A percentile compares a stretch with the other conserved stretches of the same genome.
Conservation (phyloP, 2,329 filamentous ascomycete species). For the Beauveria varroae region DNA sequence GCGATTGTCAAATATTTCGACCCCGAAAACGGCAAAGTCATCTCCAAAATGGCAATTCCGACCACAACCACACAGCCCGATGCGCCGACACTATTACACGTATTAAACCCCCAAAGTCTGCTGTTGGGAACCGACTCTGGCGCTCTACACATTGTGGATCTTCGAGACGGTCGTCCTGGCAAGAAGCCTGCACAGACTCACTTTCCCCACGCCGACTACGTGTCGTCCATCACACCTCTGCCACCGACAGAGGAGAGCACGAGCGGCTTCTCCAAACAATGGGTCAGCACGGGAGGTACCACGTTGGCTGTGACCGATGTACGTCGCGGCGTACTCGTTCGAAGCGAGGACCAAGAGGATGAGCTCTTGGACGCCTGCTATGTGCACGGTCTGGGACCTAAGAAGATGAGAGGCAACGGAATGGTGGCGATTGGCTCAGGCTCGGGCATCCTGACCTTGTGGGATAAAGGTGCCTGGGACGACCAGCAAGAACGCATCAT, state of each 20-base stretch:
- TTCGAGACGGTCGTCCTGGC: slow-evolving; percentile 54
- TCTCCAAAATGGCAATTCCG: slow-evolving; percentile 76
- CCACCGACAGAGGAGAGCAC: slow-evolving; percentile 75
- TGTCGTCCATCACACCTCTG: slow-evolving; percentile 79
- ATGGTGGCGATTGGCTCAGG: slow-evolving; percentile 69
- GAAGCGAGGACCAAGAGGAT: slow-evolving; percentile 91
- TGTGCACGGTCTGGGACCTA: slow-evolving; percentile 67
- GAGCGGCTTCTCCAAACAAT: slow-evolving; percentile 87
- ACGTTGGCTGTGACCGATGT: slow-evolving; percentile 88
- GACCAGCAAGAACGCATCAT: slow-evolving; percentile 87
- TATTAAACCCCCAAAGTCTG: slow-evolving; percentile 78
- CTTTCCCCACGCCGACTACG: slow-evolving; percentile 84
- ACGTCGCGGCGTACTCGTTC: slow-evolving; percentile 74
- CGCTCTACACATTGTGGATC: slow-evolving; percentile 79
- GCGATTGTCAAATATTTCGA: slow-evolving; percentile 51
- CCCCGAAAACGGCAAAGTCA: slow-evolving; percentile 56
- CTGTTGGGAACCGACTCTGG: slow-evolving; percentile 88
- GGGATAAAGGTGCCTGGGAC: slow-evolving; percentile 93
- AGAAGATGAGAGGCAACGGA: slow-evolving; percentile 58
- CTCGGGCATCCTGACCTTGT: slow-evolving; percentile 78
- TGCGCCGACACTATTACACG: slow-evolving; percentile 72
- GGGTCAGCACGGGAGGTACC: slow-evolving; percentile 86
- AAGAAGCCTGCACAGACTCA: slow-evolving; percentile 70
- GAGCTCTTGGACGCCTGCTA: slow-evolving; percentile 78
- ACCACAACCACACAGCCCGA: slow-evolving; percentile 48